A percentile compares a stretch with the other conserved stretches of the same genome.
Evolutionary conservation across 2,329 filamentous ascomycete genomes (phyloP).

Genomic region (Talaromyces funiculosus): DNA sequence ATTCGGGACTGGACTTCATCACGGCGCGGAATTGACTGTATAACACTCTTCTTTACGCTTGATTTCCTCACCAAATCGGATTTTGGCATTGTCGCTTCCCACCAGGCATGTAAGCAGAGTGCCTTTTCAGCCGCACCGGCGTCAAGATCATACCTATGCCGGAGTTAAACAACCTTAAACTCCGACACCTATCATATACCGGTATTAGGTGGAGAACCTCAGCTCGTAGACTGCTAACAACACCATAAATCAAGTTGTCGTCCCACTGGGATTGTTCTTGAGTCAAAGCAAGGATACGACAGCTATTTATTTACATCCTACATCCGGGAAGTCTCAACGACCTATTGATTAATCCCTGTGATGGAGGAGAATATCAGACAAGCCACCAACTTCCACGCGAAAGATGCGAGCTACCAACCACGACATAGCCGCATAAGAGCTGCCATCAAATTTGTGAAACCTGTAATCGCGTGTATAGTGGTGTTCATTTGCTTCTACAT

Average conservation of each 20-base stretch:
- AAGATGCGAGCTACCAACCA: neutral
- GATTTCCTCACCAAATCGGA: neutral
- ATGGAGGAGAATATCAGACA: neutral
- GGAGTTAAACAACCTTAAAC: neutral
- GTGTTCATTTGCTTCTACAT: neutral
- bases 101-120: constrained; percentile 4
- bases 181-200: neutral
- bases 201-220: neutral
- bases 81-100: neutral
- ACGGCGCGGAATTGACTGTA: neutral
- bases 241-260: neutral
- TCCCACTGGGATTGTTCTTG: neutral
- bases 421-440: neutral
- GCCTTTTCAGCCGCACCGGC: constrained; percentile 2
- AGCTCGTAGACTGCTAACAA: neutral
- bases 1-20: neutral
- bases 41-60: neutral
- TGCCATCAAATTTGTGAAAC: neutral
- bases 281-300: neutral
- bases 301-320: neutral
- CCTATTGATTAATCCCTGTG: neutral
- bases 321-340: neutral
- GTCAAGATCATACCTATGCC: neutral
- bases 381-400: neutral
- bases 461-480: neutral